These are phyloP conservation scores for Gossypium schwendimanii DNA, from an alignment of 441 rosid species.

Conservation along the genomic window DNA sequence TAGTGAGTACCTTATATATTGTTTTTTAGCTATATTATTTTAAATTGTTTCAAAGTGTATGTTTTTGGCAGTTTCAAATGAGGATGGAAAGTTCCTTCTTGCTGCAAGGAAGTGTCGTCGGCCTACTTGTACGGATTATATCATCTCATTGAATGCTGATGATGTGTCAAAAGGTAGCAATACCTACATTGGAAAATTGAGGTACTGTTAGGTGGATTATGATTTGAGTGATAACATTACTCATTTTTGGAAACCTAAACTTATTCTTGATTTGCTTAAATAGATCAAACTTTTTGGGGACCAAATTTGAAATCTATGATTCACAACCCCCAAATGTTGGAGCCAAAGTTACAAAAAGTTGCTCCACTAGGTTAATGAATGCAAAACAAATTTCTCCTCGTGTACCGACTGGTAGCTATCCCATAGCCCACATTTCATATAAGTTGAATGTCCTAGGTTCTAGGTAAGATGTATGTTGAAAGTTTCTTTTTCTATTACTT, in stretches of 20 bases:
- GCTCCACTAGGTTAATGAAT: conserved; percentile 58
- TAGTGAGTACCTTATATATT: not conserved
- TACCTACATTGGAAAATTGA: conserved; percentile 77
- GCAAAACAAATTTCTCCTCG: conserved; percentile 74
- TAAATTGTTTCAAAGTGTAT: conserved; percentile 13
- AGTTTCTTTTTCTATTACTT: not conserved
- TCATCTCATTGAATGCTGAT: conserved; percentile 62
- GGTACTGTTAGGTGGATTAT: conserved; percentile 31
- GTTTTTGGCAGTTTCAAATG: conserved; percentile 51
- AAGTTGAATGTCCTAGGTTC: conserved; percentile 92
- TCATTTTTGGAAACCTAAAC: not conserved
- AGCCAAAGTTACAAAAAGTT: conserved; percentile 57
- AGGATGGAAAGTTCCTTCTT: conserved; percentile 89
- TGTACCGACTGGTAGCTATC: conserved; percentile 68
- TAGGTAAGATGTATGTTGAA: conserved; percentile 40
- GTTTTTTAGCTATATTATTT: not conserved
- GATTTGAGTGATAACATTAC: not conserved
- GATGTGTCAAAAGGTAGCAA: conserved; percentile 74
- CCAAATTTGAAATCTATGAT: conserved; percentile 85
- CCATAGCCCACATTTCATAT: conserved; percentile 73
- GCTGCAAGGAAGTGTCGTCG: conserved; percentile 82
- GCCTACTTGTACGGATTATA: conserved; percentile 85
- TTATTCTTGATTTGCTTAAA: conserved; percentile 9
- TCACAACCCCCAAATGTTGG: conserved; percentile 67
- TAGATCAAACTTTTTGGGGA: conserved; percentile 81